phyloP scores from a whole-genome alignment of 1,284 basidiomycete genomes.

The Naganishia sp. region DNA sequence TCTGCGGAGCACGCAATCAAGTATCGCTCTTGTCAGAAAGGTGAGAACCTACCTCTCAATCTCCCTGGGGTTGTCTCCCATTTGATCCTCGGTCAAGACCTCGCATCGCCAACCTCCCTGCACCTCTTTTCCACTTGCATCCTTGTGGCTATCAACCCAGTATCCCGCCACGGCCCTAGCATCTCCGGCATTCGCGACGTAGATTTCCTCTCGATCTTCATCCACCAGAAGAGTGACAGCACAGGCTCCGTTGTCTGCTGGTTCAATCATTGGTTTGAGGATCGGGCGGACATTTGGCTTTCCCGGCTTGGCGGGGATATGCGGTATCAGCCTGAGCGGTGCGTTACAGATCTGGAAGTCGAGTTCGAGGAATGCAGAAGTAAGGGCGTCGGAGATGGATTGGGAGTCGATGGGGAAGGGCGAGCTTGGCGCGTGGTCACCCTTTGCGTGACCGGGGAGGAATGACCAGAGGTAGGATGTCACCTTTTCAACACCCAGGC shows the following conservation, averaged over 20 bases:
- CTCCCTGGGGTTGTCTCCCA: conserved; percentile 85
- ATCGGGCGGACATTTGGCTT: conserved; percentile 55
- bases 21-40: too few relatives aligned
- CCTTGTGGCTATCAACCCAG: conserved; percentile 62
- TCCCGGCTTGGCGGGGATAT: conserved; percentile 48
- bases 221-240: conserved; percentile 83
- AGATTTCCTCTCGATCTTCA: conserved; percentile 73
- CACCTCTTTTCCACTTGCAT: conserved; percentile 57
- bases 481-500: conserved; percentile 36
- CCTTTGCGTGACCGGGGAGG: conserved; percentile 37
- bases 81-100: conserved; percentile 91
- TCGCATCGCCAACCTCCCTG: conserved; percentile 78
- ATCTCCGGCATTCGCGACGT: conserved; percentile 91
- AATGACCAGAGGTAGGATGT: conserved; percentile 36
- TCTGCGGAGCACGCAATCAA: conserved; percentile 54
- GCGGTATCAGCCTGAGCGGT: conserved; percentile 56
- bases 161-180: conserved; percentile 93
- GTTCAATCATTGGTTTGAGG: conserved; percentile 68
- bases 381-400: conserved; percentile 28
- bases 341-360: conserved; percentile 59
- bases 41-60: conserved; percentile 46
- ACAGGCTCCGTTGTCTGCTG: conserved; percentile 81
- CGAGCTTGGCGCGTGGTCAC: background rate
- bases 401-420: conserved; percentile 15
- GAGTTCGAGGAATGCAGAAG: conserved; percentile 51